A percentile compares a stretch with the other conserved stretches of the same genome.
Conservation (phyloP, 2,329 filamentous ascomycete species). For the Blastomyces silverae region DNA sequence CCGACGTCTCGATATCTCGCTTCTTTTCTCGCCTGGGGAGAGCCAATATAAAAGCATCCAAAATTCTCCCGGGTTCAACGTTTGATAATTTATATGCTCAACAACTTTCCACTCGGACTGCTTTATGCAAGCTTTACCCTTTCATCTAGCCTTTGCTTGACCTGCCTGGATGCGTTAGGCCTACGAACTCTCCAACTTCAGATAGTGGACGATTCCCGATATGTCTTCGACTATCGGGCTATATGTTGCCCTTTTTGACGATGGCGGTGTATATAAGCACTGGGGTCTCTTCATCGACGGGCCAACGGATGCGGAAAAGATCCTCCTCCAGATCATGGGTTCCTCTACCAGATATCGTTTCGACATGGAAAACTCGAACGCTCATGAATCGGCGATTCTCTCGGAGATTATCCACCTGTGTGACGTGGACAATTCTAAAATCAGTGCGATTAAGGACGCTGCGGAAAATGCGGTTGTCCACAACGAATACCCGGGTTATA, state of each 20-base stretch:
- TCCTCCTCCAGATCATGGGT: not conserved
- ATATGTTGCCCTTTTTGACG: not conserved
- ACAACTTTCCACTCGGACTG: no score
- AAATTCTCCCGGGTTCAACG: no score
- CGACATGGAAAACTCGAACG: not conserved
- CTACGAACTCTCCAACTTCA: no score
- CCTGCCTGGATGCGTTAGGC: no score
- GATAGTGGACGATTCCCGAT: no score
- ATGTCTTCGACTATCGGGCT: not conserved
- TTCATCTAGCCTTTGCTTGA: no score
- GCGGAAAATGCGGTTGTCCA: slow-evolving; percentile 21
- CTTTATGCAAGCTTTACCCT: no score
- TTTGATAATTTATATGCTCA: no score
- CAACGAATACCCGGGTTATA: slow-evolving; percentile 24
- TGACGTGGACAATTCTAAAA: not conserved
- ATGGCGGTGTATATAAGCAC: not conserved
- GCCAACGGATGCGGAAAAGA: not conserved
- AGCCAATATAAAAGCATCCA: no score
- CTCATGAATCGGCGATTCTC: not conserved
- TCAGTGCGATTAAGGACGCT: not conserved
- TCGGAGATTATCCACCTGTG: not conserved
- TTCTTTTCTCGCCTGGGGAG: no score
- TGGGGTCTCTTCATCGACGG: not conserved
- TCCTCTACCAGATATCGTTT: not conserved
- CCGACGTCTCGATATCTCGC: no score